Evolutionary conservation across 176 grass and related monocot genomes (phyloP).

Genomic region (Cymbopogon citratus): DNA sequence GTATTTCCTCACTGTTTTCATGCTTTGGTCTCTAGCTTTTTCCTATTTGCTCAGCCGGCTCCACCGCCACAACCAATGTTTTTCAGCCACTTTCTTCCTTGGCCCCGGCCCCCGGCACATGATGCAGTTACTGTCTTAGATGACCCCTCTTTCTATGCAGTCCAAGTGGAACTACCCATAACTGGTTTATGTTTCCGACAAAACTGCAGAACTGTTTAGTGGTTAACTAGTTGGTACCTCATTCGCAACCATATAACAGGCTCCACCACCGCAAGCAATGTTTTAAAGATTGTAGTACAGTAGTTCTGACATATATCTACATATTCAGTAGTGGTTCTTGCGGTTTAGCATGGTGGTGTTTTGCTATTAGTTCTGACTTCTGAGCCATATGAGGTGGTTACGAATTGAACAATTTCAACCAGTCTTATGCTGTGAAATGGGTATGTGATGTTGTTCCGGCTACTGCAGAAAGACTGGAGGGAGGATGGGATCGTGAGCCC

Average conservation of each 20-base stretch:
- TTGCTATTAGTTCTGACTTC: no score
- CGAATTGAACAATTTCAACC: not conserved
- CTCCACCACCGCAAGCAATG: no score
- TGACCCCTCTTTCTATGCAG: not conserved
- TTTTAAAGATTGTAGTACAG: not conserved
- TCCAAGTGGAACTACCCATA: not conserved
- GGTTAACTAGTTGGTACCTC: not conserved
- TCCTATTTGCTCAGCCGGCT: not conserved
- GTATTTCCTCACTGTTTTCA: not conserved
- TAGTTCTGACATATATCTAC: not conserved
- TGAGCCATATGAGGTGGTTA: not conserved
- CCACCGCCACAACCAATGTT: not conserved
- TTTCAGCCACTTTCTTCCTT: conserved; percentile 9
- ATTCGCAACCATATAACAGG: not conserved
- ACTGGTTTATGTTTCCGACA: not conserved
- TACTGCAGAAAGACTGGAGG: conserved; percentile 95
- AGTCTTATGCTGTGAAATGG: not conserved
- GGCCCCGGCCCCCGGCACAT: not conserved
- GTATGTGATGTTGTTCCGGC: not conserved
- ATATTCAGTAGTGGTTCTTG: not conserved
- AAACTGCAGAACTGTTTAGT: not conserved
- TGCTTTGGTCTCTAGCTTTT: not conserved
- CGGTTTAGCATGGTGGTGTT: not conserved
- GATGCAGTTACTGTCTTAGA: not conserved
- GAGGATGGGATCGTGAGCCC: conserved; percentile 88